Evolutionary conservation across 2,329 filamentous ascomycete genomes (phyloP).

Genomic region (Xylariaceae sp.): DNA sequence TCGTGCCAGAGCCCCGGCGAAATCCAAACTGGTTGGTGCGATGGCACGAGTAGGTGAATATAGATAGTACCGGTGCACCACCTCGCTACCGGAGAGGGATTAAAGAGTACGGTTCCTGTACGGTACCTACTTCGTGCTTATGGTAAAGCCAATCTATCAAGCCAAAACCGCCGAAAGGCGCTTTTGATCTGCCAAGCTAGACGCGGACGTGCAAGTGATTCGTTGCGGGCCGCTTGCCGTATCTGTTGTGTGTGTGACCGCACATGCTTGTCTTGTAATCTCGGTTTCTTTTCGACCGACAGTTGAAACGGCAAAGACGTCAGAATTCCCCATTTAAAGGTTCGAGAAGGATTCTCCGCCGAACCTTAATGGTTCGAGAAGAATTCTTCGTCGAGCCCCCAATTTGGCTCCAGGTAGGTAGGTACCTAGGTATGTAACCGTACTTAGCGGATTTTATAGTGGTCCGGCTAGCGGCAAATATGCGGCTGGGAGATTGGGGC

Average conservation of each 20-base stretch:
- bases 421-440: neutral
- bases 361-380: slow-evolving; percentile 34
- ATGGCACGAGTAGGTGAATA: too few species aligned
- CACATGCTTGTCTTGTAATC: slow-evolving; percentile 2
- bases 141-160: neutral
- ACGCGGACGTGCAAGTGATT: neutral
- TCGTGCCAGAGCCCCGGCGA: too few species aligned
- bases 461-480: too few species aligned
- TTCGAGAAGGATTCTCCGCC: slow-evolving; percentile 37
- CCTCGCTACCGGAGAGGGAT: too few species aligned
- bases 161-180: neutral
- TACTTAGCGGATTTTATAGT: too few species aligned
- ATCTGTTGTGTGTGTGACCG: too few species aligned
- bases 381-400: slow-evolving; percentile 24
- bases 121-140: too few species aligned
- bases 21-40: too few species aligned
- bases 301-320: neutral
- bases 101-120: too few species aligned
- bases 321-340: slow-evolving; percentile 14
- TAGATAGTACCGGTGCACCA: too few species aligned
- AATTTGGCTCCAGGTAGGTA: slow-evolving; percentile 1
- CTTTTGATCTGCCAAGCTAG: neutral
- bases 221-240: slow-evolving; percentile 12
- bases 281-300: slow-evolving; percentile 2
- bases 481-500: too few species aligned